Conservation (phyloP, 164 flowering plant species). For the Vitis labrusca region DNA sequence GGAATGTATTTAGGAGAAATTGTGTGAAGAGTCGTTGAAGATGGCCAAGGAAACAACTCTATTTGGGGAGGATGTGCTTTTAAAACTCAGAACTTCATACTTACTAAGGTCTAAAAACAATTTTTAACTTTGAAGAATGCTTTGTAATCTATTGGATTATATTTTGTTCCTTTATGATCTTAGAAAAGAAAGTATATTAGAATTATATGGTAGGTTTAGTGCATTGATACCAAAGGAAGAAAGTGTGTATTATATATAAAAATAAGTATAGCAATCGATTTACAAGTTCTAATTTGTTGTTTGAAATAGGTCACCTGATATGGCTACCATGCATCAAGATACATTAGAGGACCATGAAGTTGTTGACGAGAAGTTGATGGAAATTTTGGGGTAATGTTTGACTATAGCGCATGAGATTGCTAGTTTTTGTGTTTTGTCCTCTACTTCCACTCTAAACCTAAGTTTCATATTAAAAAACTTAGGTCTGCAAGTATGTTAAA, state of each 20-base stretch:
- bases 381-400: constrained; percentile 43
- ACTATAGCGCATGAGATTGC: neutral
- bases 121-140: neutral
- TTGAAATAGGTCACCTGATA: constrained; percentile 48
- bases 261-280: too few relatives aligned
- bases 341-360: constrained; percentile 55
- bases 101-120: constrained; percentile 35
- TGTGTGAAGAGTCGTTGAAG: constrained; percentile 50
- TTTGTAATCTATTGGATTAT: neutral
- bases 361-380: constrained; percentile 46
- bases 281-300: neutral
- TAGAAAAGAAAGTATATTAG: too few relatives aligned
- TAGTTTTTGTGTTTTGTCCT: neutral
- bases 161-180: neutral
- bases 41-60: constrained; percentile 57
- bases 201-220: too few relatives aligned
- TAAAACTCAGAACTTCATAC: constrained; percentile 46
- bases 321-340: constrained; percentile 83
- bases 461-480: too few relatives aligned
- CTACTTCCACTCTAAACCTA: neutral
- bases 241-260: too few relatives aligned
- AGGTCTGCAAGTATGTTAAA: too few relatives aligned
- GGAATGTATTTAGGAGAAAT: constrained; percentile 72
- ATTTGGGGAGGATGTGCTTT: constrained; percentile 55
- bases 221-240: too few relatives aligned